Percentiles rank a stretch among this genome's conserved stretches.
Conservation (phyloP, 2,329 filamentous ascomycete genomes). For the Trichoderma atroviride region DNA sequence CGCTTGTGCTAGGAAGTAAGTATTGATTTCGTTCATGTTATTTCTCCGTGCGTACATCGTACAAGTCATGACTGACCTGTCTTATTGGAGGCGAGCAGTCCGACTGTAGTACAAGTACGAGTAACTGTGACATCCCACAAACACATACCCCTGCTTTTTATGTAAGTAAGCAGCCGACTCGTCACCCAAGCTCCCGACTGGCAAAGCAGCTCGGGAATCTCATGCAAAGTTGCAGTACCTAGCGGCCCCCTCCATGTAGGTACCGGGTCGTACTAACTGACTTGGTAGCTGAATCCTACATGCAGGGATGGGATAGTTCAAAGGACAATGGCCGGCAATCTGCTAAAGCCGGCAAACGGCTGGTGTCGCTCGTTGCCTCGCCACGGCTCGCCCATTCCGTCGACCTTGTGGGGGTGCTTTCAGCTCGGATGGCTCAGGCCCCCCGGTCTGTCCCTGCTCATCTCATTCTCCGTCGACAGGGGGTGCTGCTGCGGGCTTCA, state of each 20-base stretch:
- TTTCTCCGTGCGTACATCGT: background rate
- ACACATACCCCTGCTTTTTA: background rate
- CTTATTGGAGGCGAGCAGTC: background rate
- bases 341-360: slow-evolving; percentile 8
- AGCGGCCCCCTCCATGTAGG: background rate
- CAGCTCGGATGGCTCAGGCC: slow-evolving; percentile 13
- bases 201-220: background rate
- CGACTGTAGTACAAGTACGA: background rate
- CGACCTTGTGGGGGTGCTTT: slow-evolving; percentile 16
- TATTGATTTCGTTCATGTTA: background rate
- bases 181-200: background rate
- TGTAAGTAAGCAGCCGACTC: background rate
- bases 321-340: slow-evolving; percentile 21
- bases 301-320: slow-evolving; percentile 11
- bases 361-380: background rate
- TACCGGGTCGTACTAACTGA: background rate
- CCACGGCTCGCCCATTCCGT: background rate
- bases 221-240: background rate
- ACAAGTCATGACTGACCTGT: background rate
- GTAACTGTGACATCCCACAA: background rate
- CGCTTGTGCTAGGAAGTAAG: background rate
- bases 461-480: slow-evolving; percentile 18
- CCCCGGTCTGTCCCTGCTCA: slow-evolving; percentile 18
- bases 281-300: background rate
- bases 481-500: background rate